A percentile compares a stretch with the other conserved stretches of the same genome.
These are phyloP conservation scores for Cutaneotrichosporon sp. DNA, from an alignment of 1,284 basidiomycete genomes.

Conservation along the genomic window DNA sequence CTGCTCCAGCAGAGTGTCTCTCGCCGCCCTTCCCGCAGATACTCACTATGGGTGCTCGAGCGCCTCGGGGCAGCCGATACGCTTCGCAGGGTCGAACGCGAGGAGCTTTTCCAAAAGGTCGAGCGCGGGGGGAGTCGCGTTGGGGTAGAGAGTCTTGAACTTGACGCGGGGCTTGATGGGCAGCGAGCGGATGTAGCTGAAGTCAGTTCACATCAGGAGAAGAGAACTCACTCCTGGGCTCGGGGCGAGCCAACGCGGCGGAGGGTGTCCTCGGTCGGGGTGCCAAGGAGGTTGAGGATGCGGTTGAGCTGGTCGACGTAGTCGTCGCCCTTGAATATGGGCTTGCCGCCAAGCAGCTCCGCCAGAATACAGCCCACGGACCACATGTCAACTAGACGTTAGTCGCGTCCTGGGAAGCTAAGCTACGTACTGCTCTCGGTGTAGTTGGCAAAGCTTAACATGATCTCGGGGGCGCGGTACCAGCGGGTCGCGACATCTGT, in stretches of 20 bases:
- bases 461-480: constrained; percentile 95
- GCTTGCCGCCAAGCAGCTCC: constrained; percentile 92
- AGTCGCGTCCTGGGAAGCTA: not conserved
- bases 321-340: constrained; percentile 98
- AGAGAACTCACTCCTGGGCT: constrained; percentile 61
- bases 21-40: too few species aligned
- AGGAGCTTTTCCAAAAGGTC: constrained; percentile 90
- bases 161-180: constrained; percentile 94
- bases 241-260: constrained; percentile 89
- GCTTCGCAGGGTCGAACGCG: constrained; percentile 93
- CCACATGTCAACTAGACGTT: constrained; percentile 86
- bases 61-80: constrained; percentile 94
- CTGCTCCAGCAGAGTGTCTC: too few species aligned
- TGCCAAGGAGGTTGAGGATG: constrained; percentile 96
- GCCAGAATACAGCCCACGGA: constrained; percentile 97
- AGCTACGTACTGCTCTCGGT: constrained; percentile 56
- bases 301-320: constrained; percentile 99
- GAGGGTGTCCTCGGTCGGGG: constrained; percentile 93
- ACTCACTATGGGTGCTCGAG: constrained; percentile 82
- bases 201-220: too few species aligned
- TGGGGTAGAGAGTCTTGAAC: constrained; percentile 87
- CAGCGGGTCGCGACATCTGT: constrained; percentile 82
- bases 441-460: constrained; percentile 95
- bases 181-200: constrained; percentile 85
- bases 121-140: constrained; percentile 89